phyloP scores from a whole-genome alignment of 2,329 filamentous ascomycete genomes.

The Fusarium ramigenum region DNA sequence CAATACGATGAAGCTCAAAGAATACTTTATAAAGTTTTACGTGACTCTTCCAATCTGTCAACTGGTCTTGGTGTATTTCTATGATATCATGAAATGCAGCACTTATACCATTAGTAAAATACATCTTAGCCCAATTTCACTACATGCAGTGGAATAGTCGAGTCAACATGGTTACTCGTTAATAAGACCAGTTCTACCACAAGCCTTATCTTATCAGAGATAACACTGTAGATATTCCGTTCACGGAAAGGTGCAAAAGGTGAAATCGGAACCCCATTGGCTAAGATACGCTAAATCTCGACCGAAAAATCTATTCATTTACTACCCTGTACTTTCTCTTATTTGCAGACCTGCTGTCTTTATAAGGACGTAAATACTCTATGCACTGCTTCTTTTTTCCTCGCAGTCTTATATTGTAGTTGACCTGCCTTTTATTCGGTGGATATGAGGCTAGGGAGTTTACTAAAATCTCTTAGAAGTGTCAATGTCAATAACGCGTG shows the following conservation, averaged over 20 bases:
- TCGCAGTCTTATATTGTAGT: neutral
- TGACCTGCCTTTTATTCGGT: rapidly evolving
- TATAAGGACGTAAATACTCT: rapidly evolving
- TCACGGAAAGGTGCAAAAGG: too few relatives aligned
- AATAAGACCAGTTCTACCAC: neutral
- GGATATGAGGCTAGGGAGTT: neutral
- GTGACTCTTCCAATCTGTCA: neutral
- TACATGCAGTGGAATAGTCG: neutral
- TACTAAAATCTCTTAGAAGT: too few relatives aligned
- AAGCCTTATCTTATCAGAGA: neutral
- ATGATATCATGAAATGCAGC: rapidly evolving
- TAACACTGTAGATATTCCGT: neutral
- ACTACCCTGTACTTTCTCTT: neutral
- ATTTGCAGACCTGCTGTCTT: neutral
- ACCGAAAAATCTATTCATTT: rapidly evolving
- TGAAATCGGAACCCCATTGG: neutral
- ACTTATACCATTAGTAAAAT: neutral
- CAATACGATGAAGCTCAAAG: neutral
- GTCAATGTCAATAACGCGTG: rapidly evolving
- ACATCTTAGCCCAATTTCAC: neutral
- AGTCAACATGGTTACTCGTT: neutral
- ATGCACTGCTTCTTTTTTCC: neutral
- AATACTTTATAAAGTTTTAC: neutral
- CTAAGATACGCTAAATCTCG: neutral
- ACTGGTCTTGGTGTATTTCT: neutral